These are phyloP conservation scores for Botrytis elliptica DNA, from an alignment of 2,329 filamentous ascomycete genomes.

Conservation along the genomic window DNA sequence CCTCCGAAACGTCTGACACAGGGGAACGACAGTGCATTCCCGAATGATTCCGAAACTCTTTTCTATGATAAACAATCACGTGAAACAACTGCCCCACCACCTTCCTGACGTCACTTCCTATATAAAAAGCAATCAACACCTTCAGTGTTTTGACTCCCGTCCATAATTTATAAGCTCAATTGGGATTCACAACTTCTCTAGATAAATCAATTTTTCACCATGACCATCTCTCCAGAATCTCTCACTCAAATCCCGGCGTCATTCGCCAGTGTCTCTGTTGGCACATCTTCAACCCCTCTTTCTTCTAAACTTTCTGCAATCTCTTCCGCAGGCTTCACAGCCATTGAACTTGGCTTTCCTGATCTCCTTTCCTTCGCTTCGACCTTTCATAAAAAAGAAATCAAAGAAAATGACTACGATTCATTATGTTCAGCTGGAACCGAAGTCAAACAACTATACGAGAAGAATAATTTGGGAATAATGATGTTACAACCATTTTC, in stretches of 20 bases:
- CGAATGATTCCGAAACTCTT: constrained; percentile 20
- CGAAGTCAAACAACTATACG: constrained; percentile 54
- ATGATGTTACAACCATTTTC: constrained; percentile 74
- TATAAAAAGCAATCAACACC: neutral
- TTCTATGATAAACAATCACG: constrained; percentile 1
- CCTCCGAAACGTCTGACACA: constrained; percentile 9
- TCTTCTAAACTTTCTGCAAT: constrained; percentile 62
- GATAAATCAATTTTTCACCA: neutral
- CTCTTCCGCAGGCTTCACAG: constrained; percentile 62
- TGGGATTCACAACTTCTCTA: neutral
- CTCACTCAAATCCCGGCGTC: constrained; percentile 46
- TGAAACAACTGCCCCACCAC: constrained; percentile 10
- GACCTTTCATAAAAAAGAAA: constrained; percentile 48
- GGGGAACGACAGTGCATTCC: constrained; percentile 9
- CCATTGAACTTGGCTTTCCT: constrained; percentile 72
- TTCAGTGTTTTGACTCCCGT: neutral
- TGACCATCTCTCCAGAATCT: constrained; percentile 23
- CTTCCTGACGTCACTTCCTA: constrained; percentile 8
- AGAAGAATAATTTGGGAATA: constrained; percentile 55
- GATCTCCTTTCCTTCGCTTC: constrained; percentile 65
- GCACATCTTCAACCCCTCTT: constrained; percentile 50
- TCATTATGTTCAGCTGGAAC: constrained; percentile 54
- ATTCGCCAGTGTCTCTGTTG: constrained; percentile 58
- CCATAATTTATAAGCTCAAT: neutral
- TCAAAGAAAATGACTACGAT: constrained; percentile 59